Evolutionary conservation across 345 rosid genomes (phyloP).

Genomic region (Citrus hindsii): DNA sequence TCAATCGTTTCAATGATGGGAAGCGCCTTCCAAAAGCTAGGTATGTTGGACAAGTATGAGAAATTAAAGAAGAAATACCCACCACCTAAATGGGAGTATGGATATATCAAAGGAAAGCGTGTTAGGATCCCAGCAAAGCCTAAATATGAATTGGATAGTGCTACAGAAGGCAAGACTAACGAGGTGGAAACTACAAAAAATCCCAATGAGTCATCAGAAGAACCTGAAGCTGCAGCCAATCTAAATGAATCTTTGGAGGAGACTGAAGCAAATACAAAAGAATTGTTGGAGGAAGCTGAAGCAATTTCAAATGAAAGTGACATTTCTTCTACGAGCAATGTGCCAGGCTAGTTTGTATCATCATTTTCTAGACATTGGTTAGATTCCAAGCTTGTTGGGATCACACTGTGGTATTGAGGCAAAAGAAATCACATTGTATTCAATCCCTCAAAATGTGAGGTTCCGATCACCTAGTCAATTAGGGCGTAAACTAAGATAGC

Average conservation of each 20-base stretch:
- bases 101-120: slow-evolving; percentile 82
- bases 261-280: background rate
- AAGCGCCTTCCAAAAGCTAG: slow-evolving; percentile 55
- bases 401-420: background rate
- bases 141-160: background rate
- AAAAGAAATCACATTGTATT: background rate
- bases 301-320: background rate
- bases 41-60: slow-evolving; percentile 66
- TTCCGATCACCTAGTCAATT: background rate
- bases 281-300: background rate
- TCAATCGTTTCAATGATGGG: slow-evolving; percentile 74
- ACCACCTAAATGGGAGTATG: slow-evolving; percentile 72
- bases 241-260: background rate
- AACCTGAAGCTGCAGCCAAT: background rate
- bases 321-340: background rate
- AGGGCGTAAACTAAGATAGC: background rate
- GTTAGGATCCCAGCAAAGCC: slow-evolving; percentile 53
- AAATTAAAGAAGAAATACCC: slow-evolving; percentile 74
- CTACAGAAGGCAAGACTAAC: background rate
- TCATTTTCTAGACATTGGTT: background rate
- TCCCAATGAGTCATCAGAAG: slow-evolving; percentile 2
- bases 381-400: background rate
- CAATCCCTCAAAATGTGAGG: background rate
- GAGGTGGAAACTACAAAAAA: background rate
- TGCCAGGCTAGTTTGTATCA: background rate